These are phyloP conservation scores for Aspergillus fischeri DNA, from an alignment of 2,329 filamentous ascomycete genomes.

Conservation along the genomic window DNA sequence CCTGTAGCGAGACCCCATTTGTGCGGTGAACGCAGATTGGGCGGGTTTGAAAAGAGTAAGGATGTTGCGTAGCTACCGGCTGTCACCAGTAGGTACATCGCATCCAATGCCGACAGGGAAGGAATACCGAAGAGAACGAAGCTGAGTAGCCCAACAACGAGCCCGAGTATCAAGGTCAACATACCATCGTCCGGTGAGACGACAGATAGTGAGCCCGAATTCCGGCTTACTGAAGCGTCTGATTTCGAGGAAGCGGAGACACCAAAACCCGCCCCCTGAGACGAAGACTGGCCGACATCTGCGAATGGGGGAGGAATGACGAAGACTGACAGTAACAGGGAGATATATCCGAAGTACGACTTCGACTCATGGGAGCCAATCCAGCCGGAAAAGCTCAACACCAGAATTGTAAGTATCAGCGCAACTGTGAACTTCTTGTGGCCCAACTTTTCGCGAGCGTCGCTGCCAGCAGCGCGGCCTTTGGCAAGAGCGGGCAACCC, in stretches of 20 bases:
- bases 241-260: conserved; percentile 4
- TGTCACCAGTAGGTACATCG: conserved; percentile 20
- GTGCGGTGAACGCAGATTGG: conserved; percentile 22
- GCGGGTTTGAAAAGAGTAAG: conserved; percentile 22
- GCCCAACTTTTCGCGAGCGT: conserved; percentile 16
- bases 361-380: conserved; percentile 32
- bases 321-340: conserved; percentile 44
- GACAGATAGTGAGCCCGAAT: conserved; percentile 5
- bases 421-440: conserved; percentile 26
- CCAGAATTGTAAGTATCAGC: conserved; percentile 19
- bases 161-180: conserved; percentile 25
- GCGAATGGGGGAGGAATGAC: conserved; percentile 48
- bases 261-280: conserved; percentile 21
- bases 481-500: conserved; percentile 35
- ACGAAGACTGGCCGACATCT: conserved; percentile 14
- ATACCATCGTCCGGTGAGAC: conserved; percentile 23
- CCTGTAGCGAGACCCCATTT: conserved; percentile 31
- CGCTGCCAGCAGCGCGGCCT: conserved; percentile 6
- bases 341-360: conserved; percentile 45
- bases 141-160: conserved; percentile 20
- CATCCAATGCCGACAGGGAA: conserved; percentile 19
- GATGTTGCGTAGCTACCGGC: conserved; percentile 24
- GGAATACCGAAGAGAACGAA: conserved; percentile 19
- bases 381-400: conserved; percentile 27
- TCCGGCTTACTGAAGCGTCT: conserved; percentile 6